Conservation (phyloP, 1,139 yeast genomes). For the Sugiyamaella neomexicana region DNA sequence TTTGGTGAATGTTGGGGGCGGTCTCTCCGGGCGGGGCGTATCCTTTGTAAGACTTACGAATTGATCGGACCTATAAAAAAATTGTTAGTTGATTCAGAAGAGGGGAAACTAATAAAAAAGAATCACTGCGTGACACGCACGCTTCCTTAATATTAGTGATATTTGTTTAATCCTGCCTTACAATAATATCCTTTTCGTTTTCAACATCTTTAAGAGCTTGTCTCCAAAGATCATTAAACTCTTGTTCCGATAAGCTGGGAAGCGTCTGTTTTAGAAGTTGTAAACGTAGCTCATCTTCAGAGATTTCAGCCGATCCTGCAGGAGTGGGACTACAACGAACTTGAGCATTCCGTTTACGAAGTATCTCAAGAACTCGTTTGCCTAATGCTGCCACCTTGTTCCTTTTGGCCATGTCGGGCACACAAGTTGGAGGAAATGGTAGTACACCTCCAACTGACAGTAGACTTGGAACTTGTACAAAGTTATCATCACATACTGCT, state of each 20-base stretch:
- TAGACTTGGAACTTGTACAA: slow-evolving; percentile 56
- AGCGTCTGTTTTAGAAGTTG: slow-evolving; percentile 35
- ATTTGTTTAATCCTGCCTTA: slow-evolving; percentile 63
- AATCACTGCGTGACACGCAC: neutral
- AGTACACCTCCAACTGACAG: slow-evolving; percentile 54
- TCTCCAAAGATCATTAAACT: slow-evolving; percentile 80
- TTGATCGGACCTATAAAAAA: slow-evolving; percentile 27
- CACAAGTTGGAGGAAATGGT: slow-evolving; percentile 66
- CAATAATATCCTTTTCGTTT: slow-evolving; percentile 73
- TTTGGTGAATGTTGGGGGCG: slow-evolving; percentile 27
- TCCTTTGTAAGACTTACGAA: slow-evolving; percentile 30
- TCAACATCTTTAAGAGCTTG: slow-evolving; percentile 64
- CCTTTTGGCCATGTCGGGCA: slow-evolving; percentile 74
- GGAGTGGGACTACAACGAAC: slow-evolving; percentile 54
- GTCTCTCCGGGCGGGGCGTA: slow-evolving; percentile 27
- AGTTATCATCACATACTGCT: slow-evolving; percentile 71
- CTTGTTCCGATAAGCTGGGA: slow-evolving; percentile 54
- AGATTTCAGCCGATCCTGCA: slow-evolving; percentile 42
- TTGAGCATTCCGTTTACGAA: slow-evolving; percentile 70
- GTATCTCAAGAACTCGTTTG: slow-evolving; percentile 62
- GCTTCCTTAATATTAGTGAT: neutral
- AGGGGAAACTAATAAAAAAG: neutral
- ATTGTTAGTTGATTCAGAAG: slow-evolving; percentile 8
- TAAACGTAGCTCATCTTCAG: slow-evolving; percentile 35
- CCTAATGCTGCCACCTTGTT: slow-evolving; percentile 68